These are phyloP conservation scores for Ceratobasidium sp. DNA, from an alignment of 1,284 basidiomycete genomes.

Conservation along the genomic window DNA sequence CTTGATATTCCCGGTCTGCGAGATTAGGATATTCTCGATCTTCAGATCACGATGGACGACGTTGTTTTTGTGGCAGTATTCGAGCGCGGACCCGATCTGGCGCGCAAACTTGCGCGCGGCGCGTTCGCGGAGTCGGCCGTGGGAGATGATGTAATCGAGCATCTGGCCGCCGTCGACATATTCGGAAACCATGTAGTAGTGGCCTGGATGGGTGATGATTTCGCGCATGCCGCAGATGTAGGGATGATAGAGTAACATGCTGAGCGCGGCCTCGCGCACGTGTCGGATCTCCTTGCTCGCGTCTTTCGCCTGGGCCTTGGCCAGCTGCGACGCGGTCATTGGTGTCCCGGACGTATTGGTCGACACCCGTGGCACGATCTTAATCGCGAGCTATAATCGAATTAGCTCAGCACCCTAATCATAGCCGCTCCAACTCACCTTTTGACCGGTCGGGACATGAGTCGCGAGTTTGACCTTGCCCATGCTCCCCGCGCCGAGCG, in stretches of 20 bases:
- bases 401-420: background rate
- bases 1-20: constrained; percentile 98
- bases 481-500: constrained; percentile 97
- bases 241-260: constrained; percentile 95
- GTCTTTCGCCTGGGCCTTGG: constrained; percentile 89
- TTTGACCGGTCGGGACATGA: constrained; percentile 90
- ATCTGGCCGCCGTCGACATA: constrained; percentile 99
- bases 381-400: constrained; percentile 86
- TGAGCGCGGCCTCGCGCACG: constrained; percentile 93
- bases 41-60: constrained; percentile 99
- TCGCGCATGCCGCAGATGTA: constrained; percentile 99
- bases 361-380: constrained; percentile 85
- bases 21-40: constrained; percentile 99
- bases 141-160: constrained; percentile 99
- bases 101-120: constrained; percentile 97
- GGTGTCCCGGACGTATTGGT: constrained; percentile 60
- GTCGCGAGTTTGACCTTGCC: constrained; percentile 98
- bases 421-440: constrained; percentile 68
- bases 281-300: constrained; percentile 96
- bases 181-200: constrained; percentile 99
- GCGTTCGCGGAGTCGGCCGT: constrained; percentile 94
- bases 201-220: constrained; percentile 95
- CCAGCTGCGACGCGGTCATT: constrained; percentile 69
- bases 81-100: constrained; percentile 94
- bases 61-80: constrained; percentile 97